Base-by-base conservation (phyloP, 352 stramenopile species). In the Globisporangium orthogonon region DNA sequence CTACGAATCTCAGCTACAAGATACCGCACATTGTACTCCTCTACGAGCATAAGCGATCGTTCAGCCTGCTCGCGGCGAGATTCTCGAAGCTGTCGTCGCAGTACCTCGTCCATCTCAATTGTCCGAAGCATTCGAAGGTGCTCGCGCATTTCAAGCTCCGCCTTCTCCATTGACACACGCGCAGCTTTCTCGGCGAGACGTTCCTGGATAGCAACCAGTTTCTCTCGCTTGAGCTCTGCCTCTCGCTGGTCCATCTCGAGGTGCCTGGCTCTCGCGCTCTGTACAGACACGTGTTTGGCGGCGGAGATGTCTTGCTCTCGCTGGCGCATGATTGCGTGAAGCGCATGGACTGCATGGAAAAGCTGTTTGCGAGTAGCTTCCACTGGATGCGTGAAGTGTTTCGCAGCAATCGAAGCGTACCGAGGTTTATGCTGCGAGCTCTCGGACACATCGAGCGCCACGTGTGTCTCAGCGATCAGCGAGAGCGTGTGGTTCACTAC, bases 11-110 rank as follows among this genome's bases (percentile, higher is more conserved):
- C 72, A 0, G 74, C 67, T 7, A 89, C 58, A 0, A 77, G 43
- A 40, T 89, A 86, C 7, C 75, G 67, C 41, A 56, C 80, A 10
- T 77, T 66, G 50, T 78, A 74, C 46, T 91, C 78, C 54, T 91
- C 73, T 1, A 83, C 56, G 31, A 78, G 18, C 78, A 89, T 91
- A 1, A 58, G 58, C 4, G 69, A 57, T 39, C 73, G 75, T 50
- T 84, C 78, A 2, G 67, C 67, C 17, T 83, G 60, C 39, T 86
- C 77, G 9, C 61, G 52, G 1, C 76, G 72, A 35, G 52, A 40
- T 11, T 58, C 48, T 18, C 63, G 60, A 3, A 87, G 50, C 7
- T 65, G 52, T 33, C 62, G 44, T 11, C 70, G 78, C 18, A 75
- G 54, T n/a, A 61, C 44, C 28, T 52, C 41, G 48, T 88, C 78